Evolutionary conservation across 768 basidiomycete species (phyloP), one percentile per base, ranked within the genome.

Genomic region (Chiua virens): DNA sequence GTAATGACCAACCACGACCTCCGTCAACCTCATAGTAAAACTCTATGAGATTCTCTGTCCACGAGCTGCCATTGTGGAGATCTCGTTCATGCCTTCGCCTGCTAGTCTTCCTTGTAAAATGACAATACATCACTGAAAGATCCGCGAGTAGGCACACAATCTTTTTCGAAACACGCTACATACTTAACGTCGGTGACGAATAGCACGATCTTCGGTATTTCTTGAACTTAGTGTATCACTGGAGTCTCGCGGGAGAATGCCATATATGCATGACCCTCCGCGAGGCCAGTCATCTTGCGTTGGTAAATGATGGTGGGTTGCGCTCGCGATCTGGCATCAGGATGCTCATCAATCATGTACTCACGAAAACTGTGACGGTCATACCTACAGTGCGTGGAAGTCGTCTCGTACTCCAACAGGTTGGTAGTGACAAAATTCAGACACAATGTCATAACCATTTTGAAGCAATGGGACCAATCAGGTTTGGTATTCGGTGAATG

Each of bases 31-130:
- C 2, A 49, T n/a, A n/a, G n/a, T 22, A 3, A 73, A 60, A 10
- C 56, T 58, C 2, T 64, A 48, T 70, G 69, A 1, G 64, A 52
- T 3, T 40, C 27, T 10, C 52, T 50, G 14, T n/a, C 60, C 50
- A 17, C 50, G 54, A 9, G 48, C 49, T 2, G 72, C 71, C 1
- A 68, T 42, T 13, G 63, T 42, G 0, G 72, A 67, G 21, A 74
- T 53, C n/a, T n/a, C n/a, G n/a, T n/a, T 73, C 37, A 56, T 56
- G 5, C 49, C 47, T 44, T 74, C 73, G 5, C 64, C 69, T 0
- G 40, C 63, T 3, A 64, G 45, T 73, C 72, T 57, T 74, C 73
- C 45, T 74, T 58, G 37, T 72, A 69, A 40, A 73, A 73, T 0
- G 69, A 72, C 8, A 72, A 58, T 14, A 74, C 56, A 42, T 73